Evolutionary conservation across 2,329 filamentous ascomycete genomes (phyloP).

Genomic region (Aspergillus oerlinghausenensis): DNA sequence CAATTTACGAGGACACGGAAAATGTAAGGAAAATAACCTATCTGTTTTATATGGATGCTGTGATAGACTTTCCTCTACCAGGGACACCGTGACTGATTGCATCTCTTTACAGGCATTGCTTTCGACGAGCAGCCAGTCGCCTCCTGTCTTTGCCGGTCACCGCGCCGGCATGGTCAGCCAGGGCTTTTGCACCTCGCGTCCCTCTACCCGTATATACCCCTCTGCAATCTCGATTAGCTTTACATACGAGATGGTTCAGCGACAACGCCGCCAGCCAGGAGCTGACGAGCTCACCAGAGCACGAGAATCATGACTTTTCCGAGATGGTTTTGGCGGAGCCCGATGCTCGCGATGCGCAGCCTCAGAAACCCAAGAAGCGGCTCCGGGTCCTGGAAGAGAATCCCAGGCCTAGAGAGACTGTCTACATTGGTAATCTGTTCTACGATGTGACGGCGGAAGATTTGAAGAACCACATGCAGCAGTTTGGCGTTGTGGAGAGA

Average conservation of each 20-base stretch:
- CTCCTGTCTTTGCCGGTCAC: conserved; percentile 46
- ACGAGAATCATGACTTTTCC: not conserved
- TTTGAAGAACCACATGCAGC: conserved; percentile 55
- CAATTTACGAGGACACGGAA: not conserved
- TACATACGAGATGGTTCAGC: conserved; percentile 36
- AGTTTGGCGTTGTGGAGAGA: conserved; percentile 53
- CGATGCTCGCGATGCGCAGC: conserved; percentile 15
- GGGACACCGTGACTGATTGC: not conserved
- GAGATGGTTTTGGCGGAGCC: conserved; percentile 28
- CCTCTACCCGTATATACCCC: conserved; percentile 24
- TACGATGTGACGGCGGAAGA: conserved; percentile 63
- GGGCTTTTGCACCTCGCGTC: conserved; percentile 35
- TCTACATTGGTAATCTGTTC: conserved; percentile 67
- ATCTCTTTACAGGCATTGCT: conserved; percentile 46
- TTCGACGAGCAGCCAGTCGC: conserved; percentile 56
- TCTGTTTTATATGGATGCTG: not conserved
- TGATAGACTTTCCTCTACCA: not conserved
- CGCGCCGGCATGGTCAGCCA: conserved; percentile 39
- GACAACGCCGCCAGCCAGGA: not conserved
- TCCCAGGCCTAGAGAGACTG: conserved; percentile 38
- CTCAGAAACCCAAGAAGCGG: conserved; percentile 9
- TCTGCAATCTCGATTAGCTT: conserved; percentile 35
- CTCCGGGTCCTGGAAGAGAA: conserved; percentile 4
- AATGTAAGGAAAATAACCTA: not conserved
- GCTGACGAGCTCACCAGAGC: not conserved